Evolutionary conservation across 805 yeast genomes (phyloP), one percentile per base, ranked within the genome.

Genomic region (Pichia heedii): DNA sequence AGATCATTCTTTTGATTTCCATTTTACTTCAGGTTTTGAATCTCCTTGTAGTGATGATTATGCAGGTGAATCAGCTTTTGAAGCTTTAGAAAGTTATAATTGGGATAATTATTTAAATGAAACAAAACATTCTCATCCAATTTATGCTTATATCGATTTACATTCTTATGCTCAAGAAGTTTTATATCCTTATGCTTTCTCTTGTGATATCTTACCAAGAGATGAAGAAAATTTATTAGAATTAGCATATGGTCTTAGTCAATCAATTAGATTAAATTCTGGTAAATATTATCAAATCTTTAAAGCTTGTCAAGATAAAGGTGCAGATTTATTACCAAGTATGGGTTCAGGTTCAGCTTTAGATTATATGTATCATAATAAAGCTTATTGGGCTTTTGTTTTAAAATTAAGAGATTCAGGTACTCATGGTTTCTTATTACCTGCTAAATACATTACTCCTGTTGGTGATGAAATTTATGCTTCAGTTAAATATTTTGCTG

Each of bases 141-240:
- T 84, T 30, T 74, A 76, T 57, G 95, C 95, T 1, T 87, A 77
- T 57, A 65, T 87, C 34, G 96, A 88, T 60, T 70, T 85, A 51
- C 95, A 85, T 57, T 83, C 95, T 2, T 87, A 87, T 58, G 76
- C 95, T 1, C 90, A 86, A 59, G 90, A 85, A 52, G 74, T 87
- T 24, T 65, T 86, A 22, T 84, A 79, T 57, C 95, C 95, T 1
- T 86, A 83, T 56, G 90, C 93, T 0, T 86, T 72, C 56, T 77
- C 89, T 1, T 86, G 95, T 61, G 73, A 71, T 24, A 76, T 77
- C 27, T 60, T 69, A 38, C 95, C 96, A 18, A 63, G 90, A 33
- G 95, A 86, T 56, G 74, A 78, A 50, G 95, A 86, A 55, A 86
- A 86, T 54, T 67, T 86, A 57, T 64, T 84, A 30, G 95, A 86